Evolutionary conservation across 2,329 filamentous ascomycete genomes (phyloP).

Genomic region (Gyromitra esculenta): DNA sequence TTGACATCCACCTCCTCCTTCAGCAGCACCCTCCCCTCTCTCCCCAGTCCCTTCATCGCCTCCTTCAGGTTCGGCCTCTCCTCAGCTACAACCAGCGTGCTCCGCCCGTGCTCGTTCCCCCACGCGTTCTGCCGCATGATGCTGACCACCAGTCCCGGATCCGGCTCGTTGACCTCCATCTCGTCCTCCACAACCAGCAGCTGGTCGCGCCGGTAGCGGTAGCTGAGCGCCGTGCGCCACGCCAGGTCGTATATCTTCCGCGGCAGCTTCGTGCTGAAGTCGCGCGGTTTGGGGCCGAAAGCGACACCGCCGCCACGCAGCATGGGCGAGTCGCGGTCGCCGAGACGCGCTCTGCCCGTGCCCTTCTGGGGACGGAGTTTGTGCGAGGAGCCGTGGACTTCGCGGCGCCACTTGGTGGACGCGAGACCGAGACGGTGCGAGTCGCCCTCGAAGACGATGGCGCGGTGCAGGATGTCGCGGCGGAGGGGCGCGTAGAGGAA

Average conservation of each 20-base stretch:
- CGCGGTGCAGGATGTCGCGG: constrained; percentile 89
- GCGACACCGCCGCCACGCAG: constrained; percentile 84
- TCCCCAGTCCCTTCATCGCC: constrained; percentile 71
- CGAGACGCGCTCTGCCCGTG: constrained; percentile 78
- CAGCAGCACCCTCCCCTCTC: constrained; percentile 75
- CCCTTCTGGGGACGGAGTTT: constrained; percentile 92
- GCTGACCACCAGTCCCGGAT: constrained; percentile 71
- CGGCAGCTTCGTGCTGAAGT: constrained; percentile 85
- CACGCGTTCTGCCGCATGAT: constrained; percentile 77
- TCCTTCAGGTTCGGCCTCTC: constrained; percentile 71
- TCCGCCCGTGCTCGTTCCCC: constrained; percentile 73
- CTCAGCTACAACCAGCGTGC: constrained; percentile 76
- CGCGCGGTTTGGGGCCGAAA: constrained; percentile 89
- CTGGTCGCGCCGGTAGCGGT: constrained; percentile 87
- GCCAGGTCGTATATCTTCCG: constrained; percentile 94
- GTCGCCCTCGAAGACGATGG: constrained; percentile 92
- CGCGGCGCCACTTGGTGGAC: constrained; percentile 79
- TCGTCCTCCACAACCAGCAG: constrained; percentile 83
- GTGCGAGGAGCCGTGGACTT: constrained; percentile 82
- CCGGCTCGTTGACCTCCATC: constrained; percentile 74
- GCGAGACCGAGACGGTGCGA: constrained; percentile 86
- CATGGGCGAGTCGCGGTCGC: constrained; percentile 82
- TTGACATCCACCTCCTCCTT: constrained; percentile 92
- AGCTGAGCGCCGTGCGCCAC: constrained; percentile 92
- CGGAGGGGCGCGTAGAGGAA: constrained; percentile 89